Percentiles rank a stretch among this genome's conserved stretches.
Evolutionary conservation across 2,329 filamentous ascomycete species (phyloP).

Genomic region (Chalaropsis thielavioides): DNA sequence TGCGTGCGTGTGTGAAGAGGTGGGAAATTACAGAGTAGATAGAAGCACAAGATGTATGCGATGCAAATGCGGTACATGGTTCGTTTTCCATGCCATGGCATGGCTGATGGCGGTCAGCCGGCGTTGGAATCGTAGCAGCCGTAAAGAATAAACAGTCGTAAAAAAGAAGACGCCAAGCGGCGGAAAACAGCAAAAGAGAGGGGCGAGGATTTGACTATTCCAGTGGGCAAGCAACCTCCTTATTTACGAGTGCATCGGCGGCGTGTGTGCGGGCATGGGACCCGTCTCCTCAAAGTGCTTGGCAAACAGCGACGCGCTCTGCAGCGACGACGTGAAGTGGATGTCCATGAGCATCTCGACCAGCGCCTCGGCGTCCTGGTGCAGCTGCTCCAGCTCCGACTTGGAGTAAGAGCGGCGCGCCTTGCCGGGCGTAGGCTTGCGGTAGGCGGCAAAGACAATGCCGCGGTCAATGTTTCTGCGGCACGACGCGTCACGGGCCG

Average conservation of each 20-base stretch:
- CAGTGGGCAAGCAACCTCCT: neutral
- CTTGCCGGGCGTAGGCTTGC: conserved; percentile 30
- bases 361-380: conserved; percentile 37
- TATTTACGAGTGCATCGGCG: conserved; percentile 12
- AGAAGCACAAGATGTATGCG: neutral
- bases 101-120: conserved; percentile 6
- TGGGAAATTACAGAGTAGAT: neutral
- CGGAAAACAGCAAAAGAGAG: neutral
- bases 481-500: neutral
- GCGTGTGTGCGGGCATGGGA: conserved; percentile 25
- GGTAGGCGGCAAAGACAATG: conserved; percentile 43
- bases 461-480: conserved; percentile 30
- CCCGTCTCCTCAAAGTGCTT: conserved; percentile 27
- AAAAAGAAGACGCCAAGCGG: conserved; percentile 6
- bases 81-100: neutral
- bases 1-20: too few species aligned
- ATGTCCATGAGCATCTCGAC: conserved; percentile 40
- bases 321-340: conserved; percentile 25
- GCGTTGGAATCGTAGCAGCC: conserved; percentile 15
- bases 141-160: conserved; percentile 13
- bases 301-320: conserved; percentile 20
- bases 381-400: conserved; percentile 33
- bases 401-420: conserved; percentile 25
- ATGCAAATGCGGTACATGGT: neutral
- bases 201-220: neutral